Evolutionary conservation across 345 rosid species (phyloP), one percentile per base, ranked within the genome.

Genomic region (Hibiscus trionum): DNA sequence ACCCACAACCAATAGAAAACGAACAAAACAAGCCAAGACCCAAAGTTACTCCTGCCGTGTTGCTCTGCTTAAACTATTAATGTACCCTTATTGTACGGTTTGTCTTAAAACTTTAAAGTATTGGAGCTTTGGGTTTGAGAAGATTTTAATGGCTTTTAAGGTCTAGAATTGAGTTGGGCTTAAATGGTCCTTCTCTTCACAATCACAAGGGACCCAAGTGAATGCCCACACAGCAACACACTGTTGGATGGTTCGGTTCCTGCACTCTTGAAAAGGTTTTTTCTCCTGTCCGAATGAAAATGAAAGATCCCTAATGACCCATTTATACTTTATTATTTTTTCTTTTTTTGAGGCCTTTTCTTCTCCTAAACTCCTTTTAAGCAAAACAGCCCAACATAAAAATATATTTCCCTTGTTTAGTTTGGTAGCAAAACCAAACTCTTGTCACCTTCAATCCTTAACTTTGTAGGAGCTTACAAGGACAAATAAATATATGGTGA

Each of bases 251-350:
- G 44, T 39, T 39, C 44, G 44, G 44, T 39, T 39, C 11, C 44
- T 39, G 10, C 44, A 39, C 10, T 39, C 44, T 39, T 39, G 44
- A 39, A 1, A 39, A 39, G 50, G 52, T 4, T 19, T 55, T 33
- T 17, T 12, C 6, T 53, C 50, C 52, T 53, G 50, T 12, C 27
- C 49, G 19, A 31, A 1, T 47, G 75, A 72, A 72, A 72, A 11
- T 17, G 69, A 72, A 61, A 72, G 59, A 72, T 49, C 47, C 26
- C 29, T 5, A 31, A 14, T 19, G 39, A 16, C 69, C 75, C 60
- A 49, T 72, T 39, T 16, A n/a, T 56, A 11, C 2, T 44, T 0
- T 27, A 27, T 33, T 33, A n/a, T 5, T n/a, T 61, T 37, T 8
- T 2, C 24, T 3, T 35, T 16, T 61, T 49, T 9, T 37, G 21